Evolutionary conservation across 164 flowering plant species (phyloP).

Genomic region (Macadamia integrifolia): DNA sequence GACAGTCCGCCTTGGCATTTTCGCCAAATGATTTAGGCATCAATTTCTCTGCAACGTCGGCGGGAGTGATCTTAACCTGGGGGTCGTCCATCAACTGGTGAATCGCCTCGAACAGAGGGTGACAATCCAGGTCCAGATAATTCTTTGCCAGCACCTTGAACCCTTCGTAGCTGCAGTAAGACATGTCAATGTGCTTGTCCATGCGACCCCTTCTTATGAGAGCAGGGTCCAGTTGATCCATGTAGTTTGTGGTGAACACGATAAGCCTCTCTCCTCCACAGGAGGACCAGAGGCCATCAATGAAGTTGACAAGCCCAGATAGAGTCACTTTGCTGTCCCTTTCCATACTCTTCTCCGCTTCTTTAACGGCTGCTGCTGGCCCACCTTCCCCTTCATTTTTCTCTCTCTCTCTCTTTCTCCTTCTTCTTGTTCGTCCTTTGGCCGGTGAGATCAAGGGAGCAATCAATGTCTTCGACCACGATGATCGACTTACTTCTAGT

Average conservation of each 20-base stretch:
- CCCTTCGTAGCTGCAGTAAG: constrained; percentile 46
- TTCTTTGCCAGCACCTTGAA: constrained; percentile 54
- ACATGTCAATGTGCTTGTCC: constrained; percentile 68
- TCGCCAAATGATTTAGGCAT: neutral
- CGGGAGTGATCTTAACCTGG: constrained; percentile 35
- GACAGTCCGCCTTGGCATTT: neutral
- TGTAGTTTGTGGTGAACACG: constrained; percentile 60
- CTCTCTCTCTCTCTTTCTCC: constrained; percentile 37
- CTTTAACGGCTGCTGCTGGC: constrained; percentile 7
- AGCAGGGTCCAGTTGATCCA: constrained; percentile 56
- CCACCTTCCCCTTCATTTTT: constrained; percentile 11
- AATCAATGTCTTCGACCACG: constrained; percentile 72
- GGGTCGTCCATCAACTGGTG: constrained; percentile 18
- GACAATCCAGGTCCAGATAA: constrained; percentile 34
- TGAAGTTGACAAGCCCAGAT: constrained; percentile 64
- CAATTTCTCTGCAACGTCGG: neutral
- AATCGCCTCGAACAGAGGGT: constrained; percentile 33
- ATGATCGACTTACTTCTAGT: constrained; percentile 48
- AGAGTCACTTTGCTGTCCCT: constrained; percentile 47
- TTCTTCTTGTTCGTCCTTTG: constrained; percentile 6
- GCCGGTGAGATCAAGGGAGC: constrained; percentile 60
- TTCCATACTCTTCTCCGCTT: constrained; percentile 17
- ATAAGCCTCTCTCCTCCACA: constrained; percentile 60
- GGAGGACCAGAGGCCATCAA: constrained; percentile 72
- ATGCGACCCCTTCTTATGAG: constrained; percentile 51